A percentile compares a stretch with the other conserved stretches of the same genome.
These are phyloP conservation scores for Citrus unshiu DNA, from an alignment of 345 rosid genomes.

Conservation along the genomic window DNA sequence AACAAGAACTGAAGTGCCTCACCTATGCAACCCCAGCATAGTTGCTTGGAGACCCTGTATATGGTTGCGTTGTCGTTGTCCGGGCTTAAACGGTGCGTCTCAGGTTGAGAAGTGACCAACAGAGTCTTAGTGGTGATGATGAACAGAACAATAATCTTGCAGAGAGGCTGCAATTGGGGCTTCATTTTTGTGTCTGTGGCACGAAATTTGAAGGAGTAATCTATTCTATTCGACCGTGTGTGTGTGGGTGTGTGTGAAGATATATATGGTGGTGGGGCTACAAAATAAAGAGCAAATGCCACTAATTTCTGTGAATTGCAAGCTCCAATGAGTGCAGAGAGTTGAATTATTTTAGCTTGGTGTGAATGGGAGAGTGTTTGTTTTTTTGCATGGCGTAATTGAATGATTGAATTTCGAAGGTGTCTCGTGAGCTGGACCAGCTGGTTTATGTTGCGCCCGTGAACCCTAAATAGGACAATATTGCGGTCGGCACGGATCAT, in stretches of 20 bases:
- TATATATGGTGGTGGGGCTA: background rate
- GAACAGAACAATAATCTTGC: conserved; percentile 19
- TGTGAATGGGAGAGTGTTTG: background rate
- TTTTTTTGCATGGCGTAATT: background rate
- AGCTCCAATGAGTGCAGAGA: background rate
- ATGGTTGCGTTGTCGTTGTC: conserved; percentile 29
- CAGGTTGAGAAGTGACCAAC: conserved; percentile 9
- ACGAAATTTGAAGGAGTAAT: background rate
- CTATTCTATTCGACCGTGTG: background rate
- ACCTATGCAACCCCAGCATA: conserved; percentile 61
- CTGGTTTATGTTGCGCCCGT: conserved; percentile 29
- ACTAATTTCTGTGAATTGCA: background rate
- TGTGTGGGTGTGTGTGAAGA: background rate
- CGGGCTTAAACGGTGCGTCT: conserved; percentile 8
- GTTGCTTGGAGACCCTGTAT: conserved; percentile 48
- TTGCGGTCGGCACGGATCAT: conserved; percentile 2
- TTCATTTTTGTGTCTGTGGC: conserved; percentile 30
- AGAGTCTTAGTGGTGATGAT: conserved; percentile 1
- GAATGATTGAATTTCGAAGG: background rate
- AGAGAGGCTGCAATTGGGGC: conserved; percentile 25
- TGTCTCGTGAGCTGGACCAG: conserved; percentile 27
- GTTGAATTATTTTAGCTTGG: background rate
- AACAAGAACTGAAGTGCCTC: conserved; percentile 73
- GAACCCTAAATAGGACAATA: conserved; percentile 14
- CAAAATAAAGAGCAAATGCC: background rate